A percentile compares a stretch with the other conserved stretches of the same genome.
Conservation (phyloP, 192 early-diverging fungal species). For the Chytriomyces sp. region DNA sequence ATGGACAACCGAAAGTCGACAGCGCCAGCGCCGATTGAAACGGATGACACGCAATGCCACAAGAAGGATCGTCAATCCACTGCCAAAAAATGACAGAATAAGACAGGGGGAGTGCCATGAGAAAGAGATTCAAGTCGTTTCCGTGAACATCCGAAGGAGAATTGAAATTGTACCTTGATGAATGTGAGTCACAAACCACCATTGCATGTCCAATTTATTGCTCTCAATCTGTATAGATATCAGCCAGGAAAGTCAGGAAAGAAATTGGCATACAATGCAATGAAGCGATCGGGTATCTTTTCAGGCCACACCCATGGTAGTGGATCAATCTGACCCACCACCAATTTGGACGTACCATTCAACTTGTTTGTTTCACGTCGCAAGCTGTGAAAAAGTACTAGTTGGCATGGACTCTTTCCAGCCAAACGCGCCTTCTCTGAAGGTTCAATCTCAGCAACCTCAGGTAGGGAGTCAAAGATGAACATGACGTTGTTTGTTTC, state of each 20-base stretch:
- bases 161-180: no score
- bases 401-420: neutral
- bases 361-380: neutral
- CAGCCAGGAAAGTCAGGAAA: slow-evolving; percentile 12
- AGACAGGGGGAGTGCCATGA: no score
- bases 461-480: neutral
- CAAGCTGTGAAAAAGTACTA: slow-evolving; percentile 24
- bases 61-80: no score
- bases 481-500: slow-evolving; percentile 2
- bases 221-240: no score
- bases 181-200: no score
- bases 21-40: no score
- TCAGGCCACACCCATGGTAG: slow-evolving; percentile 19
- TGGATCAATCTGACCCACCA: slow-evolving; percentile 22
- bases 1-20: no score
- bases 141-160: no score
- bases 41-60: no score
- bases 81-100: no score
- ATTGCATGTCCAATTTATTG: no score
- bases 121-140: no score
- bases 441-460: slow-evolving; percentile 1
- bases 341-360: neutral
- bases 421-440: neutral
- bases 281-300: slow-evolving; percentile 1
- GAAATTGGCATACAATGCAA: neutral